Evolutionary conservation across 2,329 filamentous ascomycete genomes (phyloP), one percentile per base, ranked within the genome.

Genomic region (Paraconiothyrium sp.): DNA sequence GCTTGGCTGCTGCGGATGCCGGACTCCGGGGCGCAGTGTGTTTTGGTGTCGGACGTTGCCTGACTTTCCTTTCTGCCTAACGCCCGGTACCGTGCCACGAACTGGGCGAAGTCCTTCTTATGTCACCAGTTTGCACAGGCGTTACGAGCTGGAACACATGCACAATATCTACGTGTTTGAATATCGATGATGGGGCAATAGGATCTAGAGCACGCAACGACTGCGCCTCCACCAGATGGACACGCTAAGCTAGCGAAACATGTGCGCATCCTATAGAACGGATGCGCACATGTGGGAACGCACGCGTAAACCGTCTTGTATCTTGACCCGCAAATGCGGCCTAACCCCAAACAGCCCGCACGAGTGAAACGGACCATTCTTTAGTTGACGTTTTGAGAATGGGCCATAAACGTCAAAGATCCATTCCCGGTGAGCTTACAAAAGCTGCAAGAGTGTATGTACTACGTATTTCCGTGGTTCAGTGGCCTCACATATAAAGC

Each of bases 11-110:
- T 34, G 27, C 41, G 41, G 39, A 46, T 34, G 39, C 35, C 52
- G 52, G 52, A 55, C 52, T 55, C 41, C 41, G 52, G 52, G 52
- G 52, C 35, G 50, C 50, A 43, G 27, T n/a, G 11, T 13, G 22
- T 11, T 20, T 54, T 30, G 34, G 35, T 41, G 50, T 43, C 50
- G 50, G 35, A 11, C 30, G 34, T 8, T 37, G 32, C 51, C 30
- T n/a, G 5, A 10, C 10, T 24, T 24, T 10, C 37, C 24, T 43
- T 30, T 27, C 14, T 3, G 51, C 37, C 35, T 32, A 14, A 41
- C 11, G n/a, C 49, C n/a, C 48, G 49, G 8, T 39, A 9, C 10
- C 22, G 30, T 37, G 11, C 9, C 34, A 52, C 32, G 34, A 16
- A 14, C 6, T 11, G 14, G 49, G 49, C 32, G 22, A 14, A 39